These are phyloP conservation scores for Mycena metata DNA, from an alignment of 768 basidiomycete species.

Conservation along the genomic window DNA sequence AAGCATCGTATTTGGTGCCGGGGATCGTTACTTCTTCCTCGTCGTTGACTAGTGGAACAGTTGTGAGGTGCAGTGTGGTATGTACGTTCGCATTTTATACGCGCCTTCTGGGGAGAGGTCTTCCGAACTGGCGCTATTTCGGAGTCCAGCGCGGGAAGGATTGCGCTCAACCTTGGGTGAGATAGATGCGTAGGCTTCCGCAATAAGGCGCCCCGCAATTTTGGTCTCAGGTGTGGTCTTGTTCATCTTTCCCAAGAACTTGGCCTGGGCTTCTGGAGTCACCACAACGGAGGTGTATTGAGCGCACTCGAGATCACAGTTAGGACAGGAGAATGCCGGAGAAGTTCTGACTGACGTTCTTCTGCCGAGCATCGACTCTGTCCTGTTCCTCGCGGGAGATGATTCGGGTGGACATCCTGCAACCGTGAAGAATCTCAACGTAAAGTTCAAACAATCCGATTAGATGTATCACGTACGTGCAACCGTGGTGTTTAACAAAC, in stretches of 20 bases:
- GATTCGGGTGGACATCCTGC: constrained; percentile 16
- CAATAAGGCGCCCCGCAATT: neutral
- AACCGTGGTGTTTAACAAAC: neutral
- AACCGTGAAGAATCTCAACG: too few species aligned
- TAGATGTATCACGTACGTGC: constrained; percentile 8
- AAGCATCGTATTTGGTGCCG: neutral
- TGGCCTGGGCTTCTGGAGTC: constrained; percentile 27
- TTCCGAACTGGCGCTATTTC: too few species aligned
- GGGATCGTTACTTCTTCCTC: neutral
- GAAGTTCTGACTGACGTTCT: neutral
- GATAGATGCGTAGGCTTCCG: neutral
- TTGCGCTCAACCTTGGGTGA: neutral
- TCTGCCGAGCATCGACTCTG: neutral
- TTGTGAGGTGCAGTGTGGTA: neutral
- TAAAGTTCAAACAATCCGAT: neutral
- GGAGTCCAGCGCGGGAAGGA: neutral
- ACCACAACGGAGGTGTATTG: constrained; percentile 30
- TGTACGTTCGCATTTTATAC: neutral
- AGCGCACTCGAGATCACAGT: constrained; percentile 12
- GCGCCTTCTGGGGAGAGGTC: too few species aligned
- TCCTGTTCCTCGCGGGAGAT: constrained; percentile 10
- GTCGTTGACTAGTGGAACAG: neutral
- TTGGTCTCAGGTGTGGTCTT: neutral
- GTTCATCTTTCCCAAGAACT: constrained; percentile 13
- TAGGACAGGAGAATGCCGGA: neutral